Evolutionary conservation across 1,139 yeast genomes (phyloP), one percentile per base, ranked within the genome.

Genomic region (Magnusiomyces suaveolens): DNA sequence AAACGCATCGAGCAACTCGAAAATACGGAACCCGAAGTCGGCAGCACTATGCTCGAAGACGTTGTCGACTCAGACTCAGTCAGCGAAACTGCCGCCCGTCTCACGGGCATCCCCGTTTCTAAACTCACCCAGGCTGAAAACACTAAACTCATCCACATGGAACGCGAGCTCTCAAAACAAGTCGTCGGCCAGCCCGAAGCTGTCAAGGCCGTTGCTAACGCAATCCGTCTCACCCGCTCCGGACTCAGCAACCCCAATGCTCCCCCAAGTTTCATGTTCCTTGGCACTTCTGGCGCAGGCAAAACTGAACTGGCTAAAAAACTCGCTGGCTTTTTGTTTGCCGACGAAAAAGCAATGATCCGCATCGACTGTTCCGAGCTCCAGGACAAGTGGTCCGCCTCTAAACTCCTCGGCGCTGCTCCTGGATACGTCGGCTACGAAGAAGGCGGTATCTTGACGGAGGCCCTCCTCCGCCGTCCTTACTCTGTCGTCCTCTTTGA

Each of bases 341-440:
- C 95, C 52, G 97, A 94, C 67, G 97, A 89, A 69, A 85, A 82
- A 71, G 96, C 97, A 48, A 90, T 94, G 86, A 86, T 92, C 66
- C 83, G 98, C 74, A 89, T 92, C 61, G 99, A 92, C 72, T 92
- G 98, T 74, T 90, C 97, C 1, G 99, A 94, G 70, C 78, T 94
- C 64, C 82, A 87, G 67, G 98, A 94, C 72, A 92, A 92, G 66
- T 88, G 95, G 81, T 87, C 97, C 3, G 95, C 92, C 1, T 88
- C 97, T 4, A 90, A 92, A 68, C 80, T 92, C 57, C 76, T 92
- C 57, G 99, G 99, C 72, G 94, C 98, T 32, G 95, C 98, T 3
- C 97, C 98, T 1, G 98, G 99, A 64, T 94, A 92, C 67, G 87
- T 92, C 64, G 99, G 99, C 46, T 92, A 87, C 68, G 97, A 90